Conservation (phyloP, 257 asterid genomes). For the Solanum peruvianum region DNA sequence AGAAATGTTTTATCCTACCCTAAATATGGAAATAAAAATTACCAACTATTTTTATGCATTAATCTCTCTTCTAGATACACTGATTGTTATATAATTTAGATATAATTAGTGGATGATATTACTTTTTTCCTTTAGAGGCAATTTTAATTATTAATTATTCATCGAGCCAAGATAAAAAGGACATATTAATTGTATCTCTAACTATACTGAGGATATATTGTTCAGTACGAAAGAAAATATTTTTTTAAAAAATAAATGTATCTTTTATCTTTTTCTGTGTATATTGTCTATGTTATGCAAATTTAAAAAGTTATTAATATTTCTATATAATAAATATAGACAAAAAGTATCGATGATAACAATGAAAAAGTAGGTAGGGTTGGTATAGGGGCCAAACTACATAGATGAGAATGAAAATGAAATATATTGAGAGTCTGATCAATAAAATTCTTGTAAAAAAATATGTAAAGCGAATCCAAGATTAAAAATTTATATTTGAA, state of each 20-base stretch:
- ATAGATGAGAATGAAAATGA: no score
- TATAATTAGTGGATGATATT: neutral
- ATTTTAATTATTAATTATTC: neutral
- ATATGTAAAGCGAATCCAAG: neutral
- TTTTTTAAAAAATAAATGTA: neutral
- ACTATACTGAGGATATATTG: neutral
- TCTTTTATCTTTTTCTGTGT: neutral
- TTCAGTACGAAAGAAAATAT: fast-evolving
- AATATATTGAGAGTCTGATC: neutral
- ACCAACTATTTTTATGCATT: neutral
- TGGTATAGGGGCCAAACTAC: neutral
- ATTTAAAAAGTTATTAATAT: neutral
- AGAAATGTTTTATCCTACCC: neutral
- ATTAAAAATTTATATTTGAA: no score
- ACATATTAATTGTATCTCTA: neutral
- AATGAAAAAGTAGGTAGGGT: no score
- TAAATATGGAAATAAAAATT: neutral
- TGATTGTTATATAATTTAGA: neutral
- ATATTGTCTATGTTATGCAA: neutral
- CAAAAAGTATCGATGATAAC: neutral
- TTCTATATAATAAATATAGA: neutral
- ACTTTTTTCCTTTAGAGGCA: neutral
- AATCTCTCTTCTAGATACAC: neutral
- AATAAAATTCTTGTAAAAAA: no score
- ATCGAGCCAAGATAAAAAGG: neutral